Base-by-base conservation (phyloP, 768 basidiomycete species). In the Arthromyces matolae region DNA sequence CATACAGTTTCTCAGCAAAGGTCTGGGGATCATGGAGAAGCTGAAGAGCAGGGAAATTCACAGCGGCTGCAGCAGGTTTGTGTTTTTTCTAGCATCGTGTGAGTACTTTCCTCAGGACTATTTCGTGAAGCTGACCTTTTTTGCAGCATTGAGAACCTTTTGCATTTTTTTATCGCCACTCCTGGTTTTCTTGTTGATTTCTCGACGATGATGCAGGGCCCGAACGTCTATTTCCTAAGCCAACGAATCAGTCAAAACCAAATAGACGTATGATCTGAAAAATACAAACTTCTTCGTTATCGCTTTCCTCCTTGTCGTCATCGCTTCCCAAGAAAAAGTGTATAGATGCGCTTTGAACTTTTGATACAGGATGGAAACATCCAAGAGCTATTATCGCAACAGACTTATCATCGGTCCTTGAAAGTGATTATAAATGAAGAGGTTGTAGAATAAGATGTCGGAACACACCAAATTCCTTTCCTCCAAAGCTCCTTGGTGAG, bases 311-410 rank as follows among this genome's bases (percentile, higher is more conserved):
- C 45, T 77, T 76, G 16, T 84, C 83, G 18, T 91, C 83, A 34
- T 91, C 90, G 47, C 78, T 81, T 4, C 91, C 91, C n/a, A 99
- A 80, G 75, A 98, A 99, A 72, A 97, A 99, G 69, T 97, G 93
- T 13, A 94, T 69, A 1, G 93, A 90, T 2, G 93, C 93, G 51
- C 83, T 91, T 64, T 97, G 94, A 0, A 98, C 96, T 67, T 98
- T 98, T 44, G 84, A 75, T 32, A 86, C 80, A 19, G 96, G 93
- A 64, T 99, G 95, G 62, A 93, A 89, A 65, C 93, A 95, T 5
- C 91, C 95, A 32, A 91, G 73, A 0, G 91, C 82, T 55, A 95
- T 78, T 61, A 99, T 94, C 6, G 94, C 83, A 12, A 98, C 93
- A 1, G 93, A 79, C 70, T 97, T 97, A 3, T 84, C 79, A 61